A percentile compares a stretch with the other conserved stretches of the same genome.
Conservation (phyloP, 208 protist genomes). For the Crithidia bombi region DNA sequence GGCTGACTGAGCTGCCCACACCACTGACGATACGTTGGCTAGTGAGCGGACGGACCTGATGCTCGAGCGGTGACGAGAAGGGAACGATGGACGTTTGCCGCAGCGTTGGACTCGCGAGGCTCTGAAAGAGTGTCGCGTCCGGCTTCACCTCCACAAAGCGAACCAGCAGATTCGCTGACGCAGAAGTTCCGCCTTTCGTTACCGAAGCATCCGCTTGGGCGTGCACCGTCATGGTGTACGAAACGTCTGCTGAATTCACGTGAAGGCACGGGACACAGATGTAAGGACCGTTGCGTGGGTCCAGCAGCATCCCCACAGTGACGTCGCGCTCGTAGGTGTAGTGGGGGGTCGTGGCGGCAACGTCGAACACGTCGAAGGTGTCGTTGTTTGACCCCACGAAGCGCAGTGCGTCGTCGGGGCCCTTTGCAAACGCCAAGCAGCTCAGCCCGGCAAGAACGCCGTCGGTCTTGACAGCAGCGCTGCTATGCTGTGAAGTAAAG, state of each 20-base stretch:
- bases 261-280: slow-evolving; percentile 39
- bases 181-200: background rate
- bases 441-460: slow-evolving; percentile 9
- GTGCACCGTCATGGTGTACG: slow-evolving; percentile 18
- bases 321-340: slow-evolving; percentile 51
- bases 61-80: background rate
- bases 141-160: slow-evolving; percentile 13
- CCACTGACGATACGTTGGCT: slow-evolving; percentile 2
- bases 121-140: slow-evolving; percentile 1
- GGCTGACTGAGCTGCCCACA: slow-evolving; percentile 2
- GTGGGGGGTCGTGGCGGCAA: slow-evolving; percentile 13
- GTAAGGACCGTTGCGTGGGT: slow-evolving; percentile 52
- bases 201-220: background rate
- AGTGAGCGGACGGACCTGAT: background rate
- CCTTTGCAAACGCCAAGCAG: slow-evolving; percentile 15
- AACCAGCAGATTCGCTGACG: background rate
- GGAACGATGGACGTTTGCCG: slow-evolving; percentile 8
- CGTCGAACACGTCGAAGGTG: slow-evolving; percentile 30
- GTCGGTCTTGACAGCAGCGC: slow-evolving; percentile 1
- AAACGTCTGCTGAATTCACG: slow-evolving; percentile 2
- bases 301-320: slow-evolving; percentile 35
- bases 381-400: slow-evolving; percentile 12
- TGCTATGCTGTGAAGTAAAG: background rate
- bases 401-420: background rate
- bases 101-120: slow-evolving; percentile 1